These are phyloP conservation scores for Phytophthora rubi DNA, from an alignment of 352 stramenopile species.

Conservation along the genomic window DNA sequence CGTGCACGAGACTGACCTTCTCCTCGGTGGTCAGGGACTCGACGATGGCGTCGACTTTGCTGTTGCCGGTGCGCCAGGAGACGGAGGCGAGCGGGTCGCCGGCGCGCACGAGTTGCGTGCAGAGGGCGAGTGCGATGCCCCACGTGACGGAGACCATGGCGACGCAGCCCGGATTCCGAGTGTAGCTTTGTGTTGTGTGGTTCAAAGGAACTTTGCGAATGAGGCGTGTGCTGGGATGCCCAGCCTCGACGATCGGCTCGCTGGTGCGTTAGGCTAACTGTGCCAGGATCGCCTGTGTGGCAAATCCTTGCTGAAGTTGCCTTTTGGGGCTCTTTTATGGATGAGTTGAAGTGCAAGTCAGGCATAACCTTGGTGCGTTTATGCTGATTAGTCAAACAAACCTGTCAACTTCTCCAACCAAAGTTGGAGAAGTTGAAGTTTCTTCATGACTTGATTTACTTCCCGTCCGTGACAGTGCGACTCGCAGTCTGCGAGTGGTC, in stretches of 20 bases:
- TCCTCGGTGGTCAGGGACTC: slow-evolving; percentile 34
- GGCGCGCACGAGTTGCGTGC: slow-evolving; percentile 22
- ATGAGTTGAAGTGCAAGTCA: not conserved
- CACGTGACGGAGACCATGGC: slow-evolving; percentile 37
- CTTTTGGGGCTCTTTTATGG: not conserved
- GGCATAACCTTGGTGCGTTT: not conserved
- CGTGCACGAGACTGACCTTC: slow-evolving; percentile 39
- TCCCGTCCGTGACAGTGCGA: not conserved
- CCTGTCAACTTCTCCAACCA: no score
- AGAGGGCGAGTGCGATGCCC: slow-evolving; percentile 35
- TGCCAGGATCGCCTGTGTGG: no score
- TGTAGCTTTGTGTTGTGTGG: not conserved
- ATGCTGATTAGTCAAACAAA: not conserved
- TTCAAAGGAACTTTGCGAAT: slow-evolving; percentile 29
- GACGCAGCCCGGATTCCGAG: slow-evolving; percentile 1
- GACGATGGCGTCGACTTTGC: slow-evolving; percentile 40
- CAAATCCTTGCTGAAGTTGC: not conserved
- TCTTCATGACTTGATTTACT: not conserved
- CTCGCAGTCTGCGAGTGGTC: no score
- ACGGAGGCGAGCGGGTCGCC: slow-evolving; percentile 34
- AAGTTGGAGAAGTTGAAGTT: no score
- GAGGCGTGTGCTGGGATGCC: not conserved
- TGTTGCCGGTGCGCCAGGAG: slow-evolving; percentile 37
- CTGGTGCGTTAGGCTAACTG: no score
- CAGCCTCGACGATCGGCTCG: no score